Evolutionary conservation across 2,329 filamentous ascomycete species (phyloP), one percentile per base, ranked within the genome.

Genomic region (Aspergillus sp.): DNA sequence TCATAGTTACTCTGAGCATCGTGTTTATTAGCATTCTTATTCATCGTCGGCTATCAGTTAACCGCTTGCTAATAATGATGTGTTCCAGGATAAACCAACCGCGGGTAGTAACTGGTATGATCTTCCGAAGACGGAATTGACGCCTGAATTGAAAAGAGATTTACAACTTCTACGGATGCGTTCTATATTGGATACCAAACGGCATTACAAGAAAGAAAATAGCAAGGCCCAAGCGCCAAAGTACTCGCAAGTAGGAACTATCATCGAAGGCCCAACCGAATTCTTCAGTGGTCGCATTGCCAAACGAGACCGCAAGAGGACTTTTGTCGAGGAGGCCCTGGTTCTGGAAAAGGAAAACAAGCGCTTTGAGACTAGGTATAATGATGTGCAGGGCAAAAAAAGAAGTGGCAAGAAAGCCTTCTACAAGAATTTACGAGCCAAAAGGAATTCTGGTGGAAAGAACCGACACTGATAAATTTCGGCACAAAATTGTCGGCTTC

Each of bases 81-180:
- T 40, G 43, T 50, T 73, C 40, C 47, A 76, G 69, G 84, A 84
- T 68, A 85, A 84, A 73, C 79, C 83, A 57, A 90, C 88, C 60
- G 90, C 93, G 51, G 95, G 93, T 45, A 76, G 86, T 15, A 81
- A 90, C 57, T 98, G 93, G 93, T 98, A 89, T 78, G 84, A 96
- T 67, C 81, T 99, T 54, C 93, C 93, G 6, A 87, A 87, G 68
- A 97, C 93, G 24, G 82, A 90, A 51, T 77, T 96, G 51, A 96
- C 92, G 0, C 86, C 91, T 8, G 87, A 96, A 69, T 81, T 97
- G 61, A 96, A 93, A 76, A 85, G 91, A 65, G 93, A 99, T 71
- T 81, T 97, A 51, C 92, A 97, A 75, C 80, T 98, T 11, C 80
- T 99, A 58, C 88, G 91, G 64, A 93, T 97, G 89, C 87, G 95